phyloP scores from a whole-genome alignment of 2,329 filamentous ascomycete species.

The Onygena corvina region DNA sequence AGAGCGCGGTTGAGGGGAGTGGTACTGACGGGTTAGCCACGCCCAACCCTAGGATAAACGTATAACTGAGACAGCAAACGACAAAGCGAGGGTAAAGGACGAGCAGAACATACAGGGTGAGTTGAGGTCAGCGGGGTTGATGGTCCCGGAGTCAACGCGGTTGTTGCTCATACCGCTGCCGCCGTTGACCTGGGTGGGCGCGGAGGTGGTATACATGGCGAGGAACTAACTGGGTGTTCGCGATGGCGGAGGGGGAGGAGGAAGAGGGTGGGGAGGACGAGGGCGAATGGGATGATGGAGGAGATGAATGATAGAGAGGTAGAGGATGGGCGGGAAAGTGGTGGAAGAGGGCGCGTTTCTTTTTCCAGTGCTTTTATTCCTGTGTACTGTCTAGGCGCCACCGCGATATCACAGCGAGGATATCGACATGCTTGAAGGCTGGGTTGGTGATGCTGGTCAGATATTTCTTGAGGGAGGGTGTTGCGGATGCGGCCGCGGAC shows the following conservation, averaged over 20 bases:
- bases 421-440: neutral
- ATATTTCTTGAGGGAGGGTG: too few relatives aligned
- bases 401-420: slow-evolving; percentile 1
- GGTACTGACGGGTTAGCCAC: neutral
- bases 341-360: slow-evolving; percentile 4
- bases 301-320: neutral
- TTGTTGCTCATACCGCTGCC: slow-evolving; percentile 49
- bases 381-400: neutral
- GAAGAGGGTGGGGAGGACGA: slow-evolving; percentile 6
- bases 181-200: slow-evolving; percentile 44
- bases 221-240: slow-evolving; percentile 4
- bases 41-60: neutral
- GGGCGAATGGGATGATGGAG: slow-evolving; percentile 5
- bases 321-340: neutral
- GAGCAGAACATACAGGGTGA: slow-evolving; percentile 51
- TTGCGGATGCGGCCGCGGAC: neutral
- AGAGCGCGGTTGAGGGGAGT: neutral
- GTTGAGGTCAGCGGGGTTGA: slow-evolving; percentile 80
- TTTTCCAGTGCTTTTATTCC: neutral
- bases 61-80: neutral
- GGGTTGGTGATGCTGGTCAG: neutral
- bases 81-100: neutral
- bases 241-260: slow-evolving; percentile 4
- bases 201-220: slow-evolving; percentile 37
- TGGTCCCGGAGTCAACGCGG: slow-evolving; percentile 63